Percentiles rank a stretch among this genome's conserved stretches.
These are phyloP conservation scores for Stromatinia cepivora DNA, from an alignment of 2,329 filamentous ascomycete genomes.

Conservation along the genomic window DNA sequence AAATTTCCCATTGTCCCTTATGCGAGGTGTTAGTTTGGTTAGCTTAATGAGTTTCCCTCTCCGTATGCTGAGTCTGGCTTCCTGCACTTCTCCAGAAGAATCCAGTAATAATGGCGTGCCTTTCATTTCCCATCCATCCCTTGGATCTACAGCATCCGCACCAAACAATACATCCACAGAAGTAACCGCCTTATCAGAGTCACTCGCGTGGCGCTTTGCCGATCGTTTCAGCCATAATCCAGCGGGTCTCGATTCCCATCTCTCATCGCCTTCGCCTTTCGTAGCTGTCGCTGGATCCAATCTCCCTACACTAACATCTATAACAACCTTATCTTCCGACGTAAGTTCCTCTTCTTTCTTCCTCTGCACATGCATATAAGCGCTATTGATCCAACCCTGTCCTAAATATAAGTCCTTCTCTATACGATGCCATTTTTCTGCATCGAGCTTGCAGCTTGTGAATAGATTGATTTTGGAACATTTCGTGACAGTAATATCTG, in stretches of 20 bases:
- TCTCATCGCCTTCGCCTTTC: slow-evolving; percentile 54
- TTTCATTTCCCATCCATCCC: slow-evolving; percentile 79
- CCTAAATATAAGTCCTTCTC: slow-evolving; percentile 72
- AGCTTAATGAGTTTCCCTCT: slow-evolving; percentile 65
- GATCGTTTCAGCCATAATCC: slow-evolving; percentile 64
- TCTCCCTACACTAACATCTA: slow-evolving; percentile 64
- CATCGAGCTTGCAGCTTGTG: slow-evolving; percentile 60
- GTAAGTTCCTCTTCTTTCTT: slow-evolving; percentile 69
- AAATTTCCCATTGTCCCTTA: slow-evolving; percentile 87
- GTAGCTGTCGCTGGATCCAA: slow-evolving; percentile 56
- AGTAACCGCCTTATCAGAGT: slow-evolving; percentile 53
- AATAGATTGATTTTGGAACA: slow-evolving; percentile 63
- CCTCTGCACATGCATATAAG: slow-evolving; percentile 67
- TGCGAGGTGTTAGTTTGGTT: slow-evolving; percentile 71
- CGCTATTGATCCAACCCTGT: slow-evolving; percentile 62
- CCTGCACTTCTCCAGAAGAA: slow-evolving; percentile 58
- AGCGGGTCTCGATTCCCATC: slow-evolving; percentile 67
- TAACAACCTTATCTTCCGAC: slow-evolving; percentile 60
- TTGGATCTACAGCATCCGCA: slow-evolving; percentile 79
- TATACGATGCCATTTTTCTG: slow-evolving; percentile 61
- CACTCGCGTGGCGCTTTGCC: slow-evolving; percentile 52
- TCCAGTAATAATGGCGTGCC: slow-evolving; percentile 73
- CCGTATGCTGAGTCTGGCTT: slow-evolving; percentile 75
- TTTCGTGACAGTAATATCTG: slow-evolving; percentile 65
- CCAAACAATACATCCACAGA: slow-evolving; percentile 70